phyloP scores from a whole-genome alignment of 2,329 filamentous ascomycete species.

The Triangularia verruculosa region DNA sequence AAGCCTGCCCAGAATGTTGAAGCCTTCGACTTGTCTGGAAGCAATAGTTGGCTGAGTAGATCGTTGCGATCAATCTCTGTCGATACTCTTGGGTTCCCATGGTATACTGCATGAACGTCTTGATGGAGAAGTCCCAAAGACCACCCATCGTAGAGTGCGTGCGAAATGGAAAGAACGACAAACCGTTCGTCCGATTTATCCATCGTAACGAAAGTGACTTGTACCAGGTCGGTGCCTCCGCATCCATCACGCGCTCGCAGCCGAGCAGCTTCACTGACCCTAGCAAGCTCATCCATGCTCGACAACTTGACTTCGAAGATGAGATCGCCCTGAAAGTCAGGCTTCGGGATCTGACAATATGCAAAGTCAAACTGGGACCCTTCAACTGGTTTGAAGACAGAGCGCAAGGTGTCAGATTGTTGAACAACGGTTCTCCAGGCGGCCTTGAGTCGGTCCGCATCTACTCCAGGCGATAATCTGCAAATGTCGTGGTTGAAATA shows the following conservation, averaged over 20 bases:
- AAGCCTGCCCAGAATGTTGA: constrained; percentile 68
- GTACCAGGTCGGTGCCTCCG: constrained; percentile 46
- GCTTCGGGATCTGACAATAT: constrained; percentile 48
- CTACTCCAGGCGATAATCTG: constrained; percentile 51
- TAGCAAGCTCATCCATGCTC: constrained; percentile 34
- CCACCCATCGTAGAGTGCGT: constrained; percentile 88
- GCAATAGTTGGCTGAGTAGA: constrained; percentile 40
- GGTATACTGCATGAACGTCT: constrained; percentile 66
- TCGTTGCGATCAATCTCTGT: background rate
- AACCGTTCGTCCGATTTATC: constrained; percentile 35
- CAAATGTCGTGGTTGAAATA: constrained; percentile 88
- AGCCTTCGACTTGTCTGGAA: constrained; percentile 42
- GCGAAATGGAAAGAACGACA: constrained; percentile 69
- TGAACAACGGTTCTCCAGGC: constrained; percentile 63
- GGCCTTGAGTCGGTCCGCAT: constrained; percentile 53
- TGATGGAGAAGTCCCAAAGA: constrained; percentile 72
- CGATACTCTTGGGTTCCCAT: constrained; percentile 29
- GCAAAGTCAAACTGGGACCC: constrained; percentile 52
- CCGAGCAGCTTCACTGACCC: constrained; percentile 38
- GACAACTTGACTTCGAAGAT: constrained; percentile 26
- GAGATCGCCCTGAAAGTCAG: background rate
- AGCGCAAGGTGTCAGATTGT: constrained; percentile 69
- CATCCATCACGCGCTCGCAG: constrained; percentile 35
- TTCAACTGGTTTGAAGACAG: constrained; percentile 65
- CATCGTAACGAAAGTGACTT: constrained; percentile 43